Evolutionary conservation across 148 eudicot genomes (phyloP).

Genomic region (Diospyros kaki): DNA sequence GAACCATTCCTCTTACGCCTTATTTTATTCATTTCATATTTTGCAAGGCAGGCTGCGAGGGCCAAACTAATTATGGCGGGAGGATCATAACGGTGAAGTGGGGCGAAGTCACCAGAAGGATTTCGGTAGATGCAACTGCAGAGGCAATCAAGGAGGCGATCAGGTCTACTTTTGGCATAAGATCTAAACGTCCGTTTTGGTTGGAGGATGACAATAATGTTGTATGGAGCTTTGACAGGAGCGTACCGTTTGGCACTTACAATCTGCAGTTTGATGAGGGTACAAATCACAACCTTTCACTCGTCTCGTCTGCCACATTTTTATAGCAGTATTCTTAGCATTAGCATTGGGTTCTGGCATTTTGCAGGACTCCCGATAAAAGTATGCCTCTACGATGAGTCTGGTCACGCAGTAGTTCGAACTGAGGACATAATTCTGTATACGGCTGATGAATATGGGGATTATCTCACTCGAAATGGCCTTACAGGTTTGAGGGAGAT

Average conservation of each 20-base stretch:
- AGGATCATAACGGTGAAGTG: slow-evolving; percentile 57
- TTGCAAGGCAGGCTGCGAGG: slow-evolving; percentile 42
- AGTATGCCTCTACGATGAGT: slow-evolving; percentile 52
- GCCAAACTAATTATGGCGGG: slow-evolving; percentile 41
- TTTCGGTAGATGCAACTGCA: slow-evolving; percentile 59
- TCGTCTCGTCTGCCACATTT: no score
- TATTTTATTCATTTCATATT: no score
- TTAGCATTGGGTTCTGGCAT: background rate
- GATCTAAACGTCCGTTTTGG: slow-evolving; percentile 68
- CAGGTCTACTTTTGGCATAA: slow-evolving; percentile 58
- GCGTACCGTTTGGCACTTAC: slow-evolving; percentile 58
- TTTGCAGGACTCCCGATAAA: slow-evolving; percentile 37
- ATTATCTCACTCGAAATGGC: slow-evolving; percentile 48
- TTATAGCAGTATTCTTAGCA: no score
- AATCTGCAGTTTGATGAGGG: slow-evolving; percentile 66
- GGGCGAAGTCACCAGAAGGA: slow-evolving; percentile 50
- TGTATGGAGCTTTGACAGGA: slow-evolving; percentile 58
- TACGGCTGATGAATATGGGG: slow-evolving; percentile 55
- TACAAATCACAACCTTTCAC: slow-evolving; percentile 1
- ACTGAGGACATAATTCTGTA: slow-evolving; percentile 62
- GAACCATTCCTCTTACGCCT: no score
- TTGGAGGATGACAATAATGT: slow-evolving; percentile 64
- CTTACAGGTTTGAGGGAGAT: slow-evolving; percentile 50
- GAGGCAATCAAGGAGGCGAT: slow-evolving; percentile 70
- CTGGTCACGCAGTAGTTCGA: slow-evolving; percentile 34